These are phyloP conservation scores for Cladophialophora carrionii DNA, from an alignment of 2,329 filamentous ascomycete genomes.

Conservation along the genomic window DNA sequence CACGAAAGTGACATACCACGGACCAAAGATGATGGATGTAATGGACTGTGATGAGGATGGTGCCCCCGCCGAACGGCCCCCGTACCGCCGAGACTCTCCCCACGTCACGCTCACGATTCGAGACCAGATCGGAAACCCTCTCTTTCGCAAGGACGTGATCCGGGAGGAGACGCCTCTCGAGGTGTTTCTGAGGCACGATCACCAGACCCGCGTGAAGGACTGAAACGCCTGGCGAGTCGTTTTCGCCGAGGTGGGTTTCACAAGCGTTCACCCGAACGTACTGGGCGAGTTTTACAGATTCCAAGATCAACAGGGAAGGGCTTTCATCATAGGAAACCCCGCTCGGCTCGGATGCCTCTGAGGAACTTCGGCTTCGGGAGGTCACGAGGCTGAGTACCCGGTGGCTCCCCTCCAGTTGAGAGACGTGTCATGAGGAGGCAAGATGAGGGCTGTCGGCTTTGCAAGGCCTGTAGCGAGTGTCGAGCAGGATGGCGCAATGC, in stretches of 20 bases:
- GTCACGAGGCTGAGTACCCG: not conserved
- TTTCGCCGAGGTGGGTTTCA: not conserved
- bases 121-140: conserved; percentile 3
- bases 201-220: not conserved
- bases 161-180: not conserved
- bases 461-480: not conserved
- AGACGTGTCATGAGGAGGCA: not conserved
- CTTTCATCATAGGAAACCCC: not conserved
- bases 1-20: not conserved
- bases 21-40: conserved; percentile 5
- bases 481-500: too few relatives aligned
- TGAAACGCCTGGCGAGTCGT: not conserved
- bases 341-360: conserved; percentile 3
- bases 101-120: not conserved
- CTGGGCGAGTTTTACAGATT: not conserved
- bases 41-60: conserved; percentile 5
- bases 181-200: not conserved
- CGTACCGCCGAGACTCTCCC: conserved; percentile 6
- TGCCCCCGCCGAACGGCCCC: conserved; percentile 2
- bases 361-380: not conserved
- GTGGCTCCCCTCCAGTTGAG: not conserved
- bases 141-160: not conserved
- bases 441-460: not conserved
- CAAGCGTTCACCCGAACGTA: conserved; percentile 6
- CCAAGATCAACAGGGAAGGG: not conserved